A percentile compares a stretch with the other conserved stretches of the same genome.
These are phyloP conservation scores for Phytopythium oedochilum DNA, from an alignment of 352 stramenopile species.

Conservation along the genomic window DNA sequence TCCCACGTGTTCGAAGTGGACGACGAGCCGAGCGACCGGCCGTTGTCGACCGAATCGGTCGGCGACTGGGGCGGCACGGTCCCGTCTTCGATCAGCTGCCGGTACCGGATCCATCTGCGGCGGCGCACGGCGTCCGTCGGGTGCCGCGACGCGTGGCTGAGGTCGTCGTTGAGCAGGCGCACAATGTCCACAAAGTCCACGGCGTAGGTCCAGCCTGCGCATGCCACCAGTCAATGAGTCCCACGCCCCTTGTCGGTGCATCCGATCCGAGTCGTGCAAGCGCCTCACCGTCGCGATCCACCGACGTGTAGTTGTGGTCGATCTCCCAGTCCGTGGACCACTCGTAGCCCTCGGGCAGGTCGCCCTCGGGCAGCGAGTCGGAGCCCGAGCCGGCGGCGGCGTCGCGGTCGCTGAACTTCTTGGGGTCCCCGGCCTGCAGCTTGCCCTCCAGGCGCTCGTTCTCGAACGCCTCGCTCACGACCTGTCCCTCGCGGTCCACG, in stretches of 20 bases:
- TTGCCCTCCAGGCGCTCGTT: slow-evolving; percentile 81
- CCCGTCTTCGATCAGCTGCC: slow-evolving; percentile 37
- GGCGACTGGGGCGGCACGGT: slow-evolving; percentile 35
- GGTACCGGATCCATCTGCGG: slow-evolving; percentile 78
- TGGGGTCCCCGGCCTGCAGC: slow-evolving; percentile 64
- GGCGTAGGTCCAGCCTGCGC: slow-evolving; percentile 70
- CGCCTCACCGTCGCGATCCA: slow-evolving; percentile 62
- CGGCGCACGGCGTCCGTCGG: slow-evolving; percentile 72
- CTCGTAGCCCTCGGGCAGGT: slow-evolving; percentile 65
- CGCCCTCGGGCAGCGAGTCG: slow-evolving; percentile 60
- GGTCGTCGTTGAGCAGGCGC: slow-evolving; percentile 67
- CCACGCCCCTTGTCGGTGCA: too few species aligned
- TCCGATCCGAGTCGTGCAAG: too few species aligned
- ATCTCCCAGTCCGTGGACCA: slow-evolving; percentile 85
- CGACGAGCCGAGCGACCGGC: slow-evolving; percentile 34
- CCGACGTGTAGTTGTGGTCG: slow-evolving; percentile 72
- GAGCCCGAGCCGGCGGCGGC: slow-evolving; percentile 46
- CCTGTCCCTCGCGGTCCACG: slow-evolving; percentile 62
- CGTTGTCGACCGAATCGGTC: slow-evolving; percentile 31
- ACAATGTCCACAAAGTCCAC: slow-evolving; percentile 78
- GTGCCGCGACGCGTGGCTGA: slow-evolving; percentile 81
- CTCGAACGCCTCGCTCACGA: slow-evolving; percentile 80
- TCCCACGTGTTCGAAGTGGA: slow-evolving; percentile 44
- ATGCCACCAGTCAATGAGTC: too few species aligned
- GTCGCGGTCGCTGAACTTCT: slow-evolving; percentile 62